Evolutionary conservation across 2,329 filamentous ascomycete species (phyloP), one percentile per base, ranked within the genome.

Genomic region (Sordariomycetes sp.): DNA sequence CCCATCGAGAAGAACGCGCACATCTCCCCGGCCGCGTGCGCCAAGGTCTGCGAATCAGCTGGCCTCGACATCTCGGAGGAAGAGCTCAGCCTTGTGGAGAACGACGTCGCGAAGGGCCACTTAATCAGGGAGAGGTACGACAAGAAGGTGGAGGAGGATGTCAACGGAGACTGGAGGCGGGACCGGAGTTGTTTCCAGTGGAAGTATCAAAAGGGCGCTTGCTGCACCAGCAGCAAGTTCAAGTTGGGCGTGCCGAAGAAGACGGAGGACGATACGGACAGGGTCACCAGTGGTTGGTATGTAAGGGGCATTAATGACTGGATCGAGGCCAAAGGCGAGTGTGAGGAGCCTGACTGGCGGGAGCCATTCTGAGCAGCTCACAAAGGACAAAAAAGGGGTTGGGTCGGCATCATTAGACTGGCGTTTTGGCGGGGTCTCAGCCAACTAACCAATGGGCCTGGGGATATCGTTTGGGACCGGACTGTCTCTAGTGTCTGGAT

Each of bases 281-380:
- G 46, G 23, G 62, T 57, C 39, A 55, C 48, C 16, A 66, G 63
- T 32, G 65, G 65, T 2, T 68, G 64, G 64, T 58, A 67, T 37
- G 43, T 65, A 21, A 51, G 61, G 33, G 63, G 64, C 25, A 68
- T 68, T 46, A 53, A 61, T 26, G 57, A 65, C 38, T 69, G 64
- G 64, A 63, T 66, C 33, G 51, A 57, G 7, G 55, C 59, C 14
- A 59, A 53, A 46, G 65, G 63, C 7, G 58, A 66, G 30, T 69
- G 65, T 41, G 45, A 46, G 3, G 42, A 46, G 27, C 47, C 58
- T 4, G 50, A 53, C 10, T 68, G 64, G 64, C 62, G 55, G 38
- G 48, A 50, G 21, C 52, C 57, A 4, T 48, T 52, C 21, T 51
- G 36, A 28, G 16, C 15, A 17, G 8, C 4, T 18, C 8, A n/a